These are phyloP conservation scores for Agastache rugosa DNA, from an alignment of 257 asterid species.

Conservation along the genomic window DNA sequence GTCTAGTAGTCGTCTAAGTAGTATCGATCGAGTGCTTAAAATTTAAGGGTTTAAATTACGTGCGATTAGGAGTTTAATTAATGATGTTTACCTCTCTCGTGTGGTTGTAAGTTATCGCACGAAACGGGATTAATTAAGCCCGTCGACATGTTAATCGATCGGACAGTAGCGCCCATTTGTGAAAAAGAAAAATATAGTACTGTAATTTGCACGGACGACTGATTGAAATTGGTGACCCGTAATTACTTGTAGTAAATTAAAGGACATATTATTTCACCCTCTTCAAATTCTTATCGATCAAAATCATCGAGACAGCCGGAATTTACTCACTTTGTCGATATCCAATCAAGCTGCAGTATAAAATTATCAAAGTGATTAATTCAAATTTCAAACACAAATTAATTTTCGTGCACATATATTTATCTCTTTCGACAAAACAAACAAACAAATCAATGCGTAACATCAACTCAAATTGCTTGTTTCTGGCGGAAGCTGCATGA, in stretches of 20 bases:
- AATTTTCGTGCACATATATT: too few species aligned
- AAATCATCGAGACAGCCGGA: background rate
- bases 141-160: background rate
- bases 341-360: background rate
- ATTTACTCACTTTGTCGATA: background rate
- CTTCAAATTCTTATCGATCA: background rate
- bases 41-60: background rate
- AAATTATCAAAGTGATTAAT: too few species aligned
- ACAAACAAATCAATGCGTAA: background rate
- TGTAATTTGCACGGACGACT: too few species aligned
- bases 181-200: too few species aligned
- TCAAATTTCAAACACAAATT: too few species aligned
- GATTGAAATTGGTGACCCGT: too few species aligned
- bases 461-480: slow-evolving; percentile 7
- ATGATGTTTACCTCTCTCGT: background rate
- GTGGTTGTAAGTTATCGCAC: background rate
- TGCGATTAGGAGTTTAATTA: background rate
- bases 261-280: too few species aligned
- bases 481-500: slow-evolving; percentile 31
- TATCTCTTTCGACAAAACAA: background rate
- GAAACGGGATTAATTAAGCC: too few species aligned
- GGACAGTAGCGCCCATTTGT: too few species aligned
- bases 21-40: background rate
- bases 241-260: background rate
- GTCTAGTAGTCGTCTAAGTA: too few species aligned